Evolutionary conservation across 768 basidiomycete species (phyloP).

Genomic region (Podaxis sp.): DNA sequence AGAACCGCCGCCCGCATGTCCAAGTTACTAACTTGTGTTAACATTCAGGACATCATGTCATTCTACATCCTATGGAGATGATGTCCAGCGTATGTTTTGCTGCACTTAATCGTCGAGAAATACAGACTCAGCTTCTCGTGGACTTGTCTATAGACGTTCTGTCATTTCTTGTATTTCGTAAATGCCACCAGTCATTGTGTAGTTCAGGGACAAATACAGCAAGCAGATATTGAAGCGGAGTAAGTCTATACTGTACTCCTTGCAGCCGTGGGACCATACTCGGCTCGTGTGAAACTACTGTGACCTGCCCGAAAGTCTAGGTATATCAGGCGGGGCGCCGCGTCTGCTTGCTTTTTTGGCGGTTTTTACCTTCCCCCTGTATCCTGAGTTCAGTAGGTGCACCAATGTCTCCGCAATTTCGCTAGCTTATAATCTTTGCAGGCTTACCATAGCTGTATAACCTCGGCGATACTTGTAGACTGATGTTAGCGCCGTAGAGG

Average conservation of each 20-base stretch:
- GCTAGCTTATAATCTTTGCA: background rate
- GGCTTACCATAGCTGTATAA: background rate
- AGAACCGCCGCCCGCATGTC: background rate
- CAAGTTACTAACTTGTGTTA: background rate
- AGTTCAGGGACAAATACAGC: too few species aligned
- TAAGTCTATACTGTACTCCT: background rate
- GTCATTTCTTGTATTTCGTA: too few species aligned
- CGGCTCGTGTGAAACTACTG: background rate
- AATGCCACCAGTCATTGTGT: too few species aligned
- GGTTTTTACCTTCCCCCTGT: background rate
- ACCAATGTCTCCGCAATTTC: background rate
- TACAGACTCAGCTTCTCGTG: too few species aligned
- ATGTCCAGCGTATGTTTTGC: background rate
- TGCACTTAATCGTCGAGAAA: too few species aligned
- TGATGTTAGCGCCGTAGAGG: background rate
- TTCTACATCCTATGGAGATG: slow-evolving; percentile 11
- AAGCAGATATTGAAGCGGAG: background rate
- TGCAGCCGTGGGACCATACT: background rate
- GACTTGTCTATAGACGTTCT: too few species aligned
- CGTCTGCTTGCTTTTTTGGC: background rate
- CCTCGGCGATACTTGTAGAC: background rate
- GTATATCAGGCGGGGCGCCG: background rate
- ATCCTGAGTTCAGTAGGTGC: background rate
- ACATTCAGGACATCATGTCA: slow-evolving; percentile 9
- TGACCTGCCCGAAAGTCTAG: background rate